Percentiles rank a stretch among this genome's conserved stretches.
Evolutionary conservation across 192 early-diverging fungal species (phyloP).

Genomic region (Phycomyces blakesleeanus): DNA sequence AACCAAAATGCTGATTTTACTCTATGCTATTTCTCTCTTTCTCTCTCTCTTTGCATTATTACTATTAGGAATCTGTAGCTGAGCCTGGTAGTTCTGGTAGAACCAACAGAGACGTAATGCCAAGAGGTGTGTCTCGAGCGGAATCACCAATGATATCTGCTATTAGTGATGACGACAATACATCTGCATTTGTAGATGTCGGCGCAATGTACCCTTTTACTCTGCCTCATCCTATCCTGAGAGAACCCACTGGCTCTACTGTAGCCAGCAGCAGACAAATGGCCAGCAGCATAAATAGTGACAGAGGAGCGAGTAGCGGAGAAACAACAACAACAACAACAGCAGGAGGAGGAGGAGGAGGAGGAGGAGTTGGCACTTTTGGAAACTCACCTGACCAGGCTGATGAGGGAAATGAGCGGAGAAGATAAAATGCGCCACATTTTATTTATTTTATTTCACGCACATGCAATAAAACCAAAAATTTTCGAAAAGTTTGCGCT

Average conservation of each 20-base stretch:
- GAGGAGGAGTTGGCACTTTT: no score
- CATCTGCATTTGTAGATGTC: conserved; percentile 27
- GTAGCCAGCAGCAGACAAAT: no score
- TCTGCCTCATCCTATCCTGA: background rate
- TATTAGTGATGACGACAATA: conserved; percentile 17
- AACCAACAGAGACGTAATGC: background rate
- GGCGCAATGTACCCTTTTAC: conserved; percentile 23
- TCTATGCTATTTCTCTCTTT: no score
- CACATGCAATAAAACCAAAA: background rate
- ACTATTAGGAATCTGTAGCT: conserved; percentile 7
- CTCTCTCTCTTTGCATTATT: no score
- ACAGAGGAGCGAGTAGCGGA: no score
- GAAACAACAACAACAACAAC: no score
- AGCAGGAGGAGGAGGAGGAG: no score
- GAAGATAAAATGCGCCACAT: no score
- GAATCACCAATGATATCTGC: background rate
- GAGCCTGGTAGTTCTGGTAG: background rate
- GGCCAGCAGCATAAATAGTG: background rate
- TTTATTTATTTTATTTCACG: background rate
- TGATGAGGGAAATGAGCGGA: no score
- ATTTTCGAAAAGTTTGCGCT: background rate
- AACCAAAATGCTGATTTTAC: no score
- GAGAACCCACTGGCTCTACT: background rate
- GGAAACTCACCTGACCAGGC: no score
- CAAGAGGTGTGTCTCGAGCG: conserved; percentile 3